Conservation (phyloP, 2,329 filamentous ascomycete species). For the Cytospora piceicola region DNA sequence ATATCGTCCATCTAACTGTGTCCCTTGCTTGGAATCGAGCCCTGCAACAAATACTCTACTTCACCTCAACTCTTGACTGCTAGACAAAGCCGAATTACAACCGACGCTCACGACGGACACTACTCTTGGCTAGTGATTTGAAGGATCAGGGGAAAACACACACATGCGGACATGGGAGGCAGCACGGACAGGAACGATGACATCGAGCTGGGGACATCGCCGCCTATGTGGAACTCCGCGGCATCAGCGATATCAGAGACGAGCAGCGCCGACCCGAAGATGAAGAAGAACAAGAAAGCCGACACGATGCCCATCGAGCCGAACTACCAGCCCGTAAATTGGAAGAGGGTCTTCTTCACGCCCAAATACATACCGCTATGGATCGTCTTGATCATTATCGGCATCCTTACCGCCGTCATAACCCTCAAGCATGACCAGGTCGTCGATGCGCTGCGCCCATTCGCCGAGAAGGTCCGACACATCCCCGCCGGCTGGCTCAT, state of each 20-base stretch:
- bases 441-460: constrained; percentile 42
- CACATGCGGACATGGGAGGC: constrained; percentile 30
- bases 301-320: constrained; percentile 34
- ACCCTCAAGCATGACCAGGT: constrained; percentile 45
- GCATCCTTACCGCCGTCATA: constrained; percentile 40
- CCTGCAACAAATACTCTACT: not conserved
- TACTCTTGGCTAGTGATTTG: not conserved
- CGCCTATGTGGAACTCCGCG: constrained; percentile 21
- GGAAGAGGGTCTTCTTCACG: constrained; percentile 41
- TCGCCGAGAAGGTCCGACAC: constrained; percentile 43
- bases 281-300: constrained; percentile 14
- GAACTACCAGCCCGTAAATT: constrained; percentile 42
- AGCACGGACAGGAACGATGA: constrained; percentile 21
- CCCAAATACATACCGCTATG: constrained; percentile 41
- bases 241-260: constrained; percentile 21
- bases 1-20: not conserved
- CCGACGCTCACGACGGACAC: not conserved
- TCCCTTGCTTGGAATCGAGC: not conserved
- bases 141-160: not conserved
- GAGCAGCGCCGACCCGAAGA: constrained; percentile 23
- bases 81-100: not conserved
- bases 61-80: not conserved
- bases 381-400: constrained; percentile 36
- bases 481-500: constrained; percentile 46
- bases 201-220: constrained; percentile 28